phyloP scores from a whole-genome alignment of 2,329 filamentous ascomycete genomes.

The Fusarium pseudocircinatum region DNA sequence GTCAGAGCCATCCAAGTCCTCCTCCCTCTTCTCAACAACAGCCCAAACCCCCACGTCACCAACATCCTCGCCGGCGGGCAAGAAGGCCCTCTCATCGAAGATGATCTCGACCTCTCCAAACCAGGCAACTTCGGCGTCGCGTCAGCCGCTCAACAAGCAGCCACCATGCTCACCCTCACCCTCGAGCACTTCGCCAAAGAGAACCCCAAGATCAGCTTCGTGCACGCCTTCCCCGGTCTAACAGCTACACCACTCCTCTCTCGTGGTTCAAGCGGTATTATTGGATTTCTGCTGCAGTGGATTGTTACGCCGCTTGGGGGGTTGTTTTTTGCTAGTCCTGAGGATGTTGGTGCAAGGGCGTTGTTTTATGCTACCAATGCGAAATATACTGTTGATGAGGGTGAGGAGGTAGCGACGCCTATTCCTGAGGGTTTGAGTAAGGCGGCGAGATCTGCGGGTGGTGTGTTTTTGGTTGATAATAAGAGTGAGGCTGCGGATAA shows the following conservation, averaged over 20 bases:
- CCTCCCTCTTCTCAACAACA: slow-evolving; percentile 60
- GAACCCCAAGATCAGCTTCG: slow-evolving; percentile 52
- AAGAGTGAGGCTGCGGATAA: slow-evolving; percentile 30
- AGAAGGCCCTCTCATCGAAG: slow-evolving; percentile 57
- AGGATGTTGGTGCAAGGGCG: slow-evolving; percentile 34
- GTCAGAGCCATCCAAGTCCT: slow-evolving; percentile 66
- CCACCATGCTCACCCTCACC: slow-evolving; percentile 59
- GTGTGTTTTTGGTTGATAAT: slow-evolving; percentile 20
- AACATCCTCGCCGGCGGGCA: slow-evolving; percentile 59
- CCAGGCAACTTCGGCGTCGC: slow-evolving; percentile 47
- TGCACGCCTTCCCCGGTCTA: slow-evolving; percentile 48
- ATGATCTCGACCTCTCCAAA: slow-evolving; percentile 56
- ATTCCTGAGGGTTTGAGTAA: background rate
- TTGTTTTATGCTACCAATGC: slow-evolving; percentile 40
- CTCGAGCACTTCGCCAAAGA: slow-evolving; percentile 58
- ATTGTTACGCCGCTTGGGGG: slow-evolving; percentile 26
- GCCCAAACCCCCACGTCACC: slow-evolving; percentile 56
- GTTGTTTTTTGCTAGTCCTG: slow-evolving; percentile 12
- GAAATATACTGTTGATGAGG: slow-evolving; percentile 20
- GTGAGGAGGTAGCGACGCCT: background rate
- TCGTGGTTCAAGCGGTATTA: slow-evolving; percentile 34
- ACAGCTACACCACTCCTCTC: slow-evolving; percentile 37
- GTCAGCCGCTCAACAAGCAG: slow-evolving; percentile 56
- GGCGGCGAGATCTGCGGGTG: background rate
- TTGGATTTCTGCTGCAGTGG: slow-evolving; percentile 19